Base-by-base conservation (phyloP, 179 eudicot species). In the Drosera spatulata region DNA sequence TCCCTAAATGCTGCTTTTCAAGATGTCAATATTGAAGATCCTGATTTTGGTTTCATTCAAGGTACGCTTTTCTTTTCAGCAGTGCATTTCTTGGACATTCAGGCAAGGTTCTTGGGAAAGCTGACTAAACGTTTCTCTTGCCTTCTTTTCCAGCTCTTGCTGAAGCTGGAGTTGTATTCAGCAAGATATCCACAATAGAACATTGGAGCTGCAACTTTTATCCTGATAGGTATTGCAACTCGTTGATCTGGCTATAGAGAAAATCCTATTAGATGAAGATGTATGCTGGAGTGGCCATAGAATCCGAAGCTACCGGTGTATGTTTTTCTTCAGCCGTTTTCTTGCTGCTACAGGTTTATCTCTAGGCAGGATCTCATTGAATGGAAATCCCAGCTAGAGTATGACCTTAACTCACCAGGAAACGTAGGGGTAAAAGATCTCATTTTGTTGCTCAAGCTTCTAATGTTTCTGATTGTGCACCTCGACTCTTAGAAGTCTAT, bases 301-400 rank as follows among this genome's bases (percentile, higher is more conserved):
- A 22, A 22, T 22, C 33, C 33, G 33, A 22, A 22, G 33, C 33
- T 22, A 22, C 33, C 33, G 33, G 33, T 22, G 33, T 1, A 22
- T 22, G 33, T 22, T 1, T 22, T 22, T 22, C 33, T 22, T 22
- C 33, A 52, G 22, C 51, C 3, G 43, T 11, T 48, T 65, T 11
- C 69, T 22, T 58, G 57, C 66, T 73, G 54, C 66, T 63, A 56
- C 68, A 88, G 98, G 62, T 76, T 72, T 52, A 41, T 91, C 64
- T 77, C 89, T 61, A 88, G 91, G 44, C 77, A 75, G 65, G 91
- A 88, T 79, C 83, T 91, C 49, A 77, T 91, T 63, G 80, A 77
- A 62, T 91, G 98, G 98, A 88, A 80, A 80, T 88, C 87, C 37
- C 91, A 81, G 77, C 71, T 88, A 62, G 96, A 91, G 67, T 88